Evolutionary conservation across 345 rosid species (phyloP).

Genomic region (Adansonia digitata): DNA sequence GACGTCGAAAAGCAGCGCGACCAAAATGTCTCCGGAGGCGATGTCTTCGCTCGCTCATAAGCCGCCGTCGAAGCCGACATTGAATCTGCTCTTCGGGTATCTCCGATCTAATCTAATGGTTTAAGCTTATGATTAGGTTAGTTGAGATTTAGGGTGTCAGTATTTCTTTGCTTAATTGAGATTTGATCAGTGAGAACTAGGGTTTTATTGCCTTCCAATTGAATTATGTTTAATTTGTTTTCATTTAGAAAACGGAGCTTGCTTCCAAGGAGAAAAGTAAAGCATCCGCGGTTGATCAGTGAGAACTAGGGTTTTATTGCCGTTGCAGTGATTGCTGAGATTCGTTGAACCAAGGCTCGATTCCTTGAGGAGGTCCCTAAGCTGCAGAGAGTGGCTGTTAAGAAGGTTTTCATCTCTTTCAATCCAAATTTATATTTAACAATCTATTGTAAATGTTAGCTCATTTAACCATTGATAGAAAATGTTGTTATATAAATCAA

Average conservation of each 20-base stretch:
- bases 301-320: too few species aligned
- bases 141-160: not conserved
- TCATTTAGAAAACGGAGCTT: constrained; percentile 71
- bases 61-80: constrained; percentile 63
- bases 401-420: constrained; percentile 60
- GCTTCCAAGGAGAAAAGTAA: constrained; percentile 77
- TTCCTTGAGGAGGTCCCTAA: constrained; percentile 87
- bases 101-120: constrained; percentile 4
- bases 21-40: constrained; percentile 78
- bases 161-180: not conserved
- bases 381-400: constrained; percentile 89
- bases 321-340: constrained; percentile 93
- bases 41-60: constrained; percentile 84
- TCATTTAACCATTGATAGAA: not conserved
- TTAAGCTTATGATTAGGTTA: constrained; percentile 1
- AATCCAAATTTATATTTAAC: not conserved
- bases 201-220: constrained; percentile 4
- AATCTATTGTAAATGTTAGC: not conserved
- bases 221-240: constrained; percentile 3
- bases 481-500: not conserved
- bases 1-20: constrained; percentile 85
- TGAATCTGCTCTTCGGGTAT: constrained; percentile 66
- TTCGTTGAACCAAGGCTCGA: constrained; percentile 87
- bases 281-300: too few species aligned
- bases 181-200: not conserved